Conservation (phyloP, 352 stramenopile species). For the Pythium phragmiticola region DNA sequence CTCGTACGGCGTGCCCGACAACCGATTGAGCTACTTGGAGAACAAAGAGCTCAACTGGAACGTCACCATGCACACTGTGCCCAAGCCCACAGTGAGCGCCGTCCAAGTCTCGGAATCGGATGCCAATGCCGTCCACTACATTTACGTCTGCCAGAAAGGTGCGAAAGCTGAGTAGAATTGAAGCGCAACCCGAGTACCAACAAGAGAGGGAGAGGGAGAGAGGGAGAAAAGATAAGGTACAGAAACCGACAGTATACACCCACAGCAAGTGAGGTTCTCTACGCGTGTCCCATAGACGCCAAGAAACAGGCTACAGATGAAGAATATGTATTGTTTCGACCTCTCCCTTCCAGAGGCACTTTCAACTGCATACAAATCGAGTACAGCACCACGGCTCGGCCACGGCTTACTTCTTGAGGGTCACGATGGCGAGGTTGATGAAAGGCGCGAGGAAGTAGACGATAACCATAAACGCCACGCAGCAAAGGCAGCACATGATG, state of each 20-base stretch:
- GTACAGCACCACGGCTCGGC: too few relatives aligned
- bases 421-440: slow-evolving; percentile 81
- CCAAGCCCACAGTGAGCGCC: slow-evolving; percentile 94
- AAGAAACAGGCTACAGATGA: too few relatives aligned
- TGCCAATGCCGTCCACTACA: slow-evolving; percentile 94
- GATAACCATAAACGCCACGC: slow-evolving; percentile 79
- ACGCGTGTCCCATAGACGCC: too few relatives aligned
- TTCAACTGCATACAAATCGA: not conserved
- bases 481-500: slow-evolving; percentile 85
- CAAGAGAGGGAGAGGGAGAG: not conserved
- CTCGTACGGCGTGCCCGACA: slow-evolving; percentile 95
- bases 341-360: not conserved
- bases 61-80: slow-evolving; percentile 94
- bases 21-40: slow-evolving; percentile 95
- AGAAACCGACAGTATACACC: too few relatives aligned
- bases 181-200: not conserved
- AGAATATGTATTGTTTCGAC: not conserved
- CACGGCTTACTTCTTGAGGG: slow-evolving; percentile 39
- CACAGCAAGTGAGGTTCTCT: too few relatives aligned
- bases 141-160: slow-evolving; percentile 95
- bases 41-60: slow-evolving; percentile 95
- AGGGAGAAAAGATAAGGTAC: too few relatives aligned
- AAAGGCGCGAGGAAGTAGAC: slow-evolving; percentile 86
- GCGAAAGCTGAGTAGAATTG: slow-evolving; percentile 40
- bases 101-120: slow-evolving; percentile 92